Evolutionary conservation across 768 basidiomycete species (phyloP), one percentile per base, ranked within the genome.

Genomic region (Lactifluus subvellereus): DNA sequence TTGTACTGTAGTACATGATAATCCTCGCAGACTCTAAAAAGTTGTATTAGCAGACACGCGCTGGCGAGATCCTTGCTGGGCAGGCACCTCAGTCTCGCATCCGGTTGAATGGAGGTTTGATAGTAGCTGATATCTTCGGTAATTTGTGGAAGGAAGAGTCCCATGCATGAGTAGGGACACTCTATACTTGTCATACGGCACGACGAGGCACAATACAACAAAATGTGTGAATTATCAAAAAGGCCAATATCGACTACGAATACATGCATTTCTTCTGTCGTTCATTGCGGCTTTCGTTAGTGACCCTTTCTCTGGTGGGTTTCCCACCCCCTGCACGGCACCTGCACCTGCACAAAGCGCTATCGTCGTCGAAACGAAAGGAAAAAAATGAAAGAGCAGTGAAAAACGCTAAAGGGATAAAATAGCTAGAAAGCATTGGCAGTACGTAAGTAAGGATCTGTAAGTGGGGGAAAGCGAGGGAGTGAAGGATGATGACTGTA

Each of bases 401-500:
- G 47, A 51, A 59, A 52, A 55, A 51, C 38, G 45, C 45, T 14
- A 64, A 60, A 48, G 32, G 33, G 58, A 64, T 64, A 64, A 64
- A 50, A 60, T 64, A 64, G 22, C 42, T 48, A 22, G 45, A 57
- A 43, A 45, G 51, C 27, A 27, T 27, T 27, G 27, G 27, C 49
- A 47, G 45, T 51, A 48, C 9, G 55, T 38, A 57, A 52, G 40
- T 42, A 62, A 58, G 56, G 38, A 48, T 20, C 38, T 61, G 42
- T 20, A 47, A 30, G 61, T 9, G 30, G 14, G 56, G 13, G 16
- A 37, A 16, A 30, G 32, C 32, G 20, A 37, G 13, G 45, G 11
- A 33, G 6, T 1, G 30, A 27, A 16, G 35, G 57, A 8, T 27
- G 57, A 4, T 50, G 50, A 53, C 52, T 43, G 62, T 64, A 64